A percentile compares a stretch with the other conserved stretches of the same genome.
phyloP scores from a whole-genome alignment of 805 yeast genomes.

The Pichia pseudocactophila region DNA sequence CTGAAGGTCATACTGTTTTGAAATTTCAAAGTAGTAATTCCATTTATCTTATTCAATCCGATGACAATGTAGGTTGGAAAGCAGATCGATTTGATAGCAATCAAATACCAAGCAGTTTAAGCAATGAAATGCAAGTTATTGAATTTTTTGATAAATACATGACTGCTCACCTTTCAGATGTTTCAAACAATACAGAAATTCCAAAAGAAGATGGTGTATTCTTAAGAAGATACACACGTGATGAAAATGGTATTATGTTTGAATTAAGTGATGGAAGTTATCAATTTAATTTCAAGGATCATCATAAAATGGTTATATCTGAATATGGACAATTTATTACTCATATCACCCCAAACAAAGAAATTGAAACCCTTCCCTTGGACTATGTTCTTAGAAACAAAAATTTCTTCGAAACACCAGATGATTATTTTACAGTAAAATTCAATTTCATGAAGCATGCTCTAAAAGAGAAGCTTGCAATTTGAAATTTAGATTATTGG shows the following conservation, averaged over 20 bases:
- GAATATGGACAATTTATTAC: constrained; percentile 69
- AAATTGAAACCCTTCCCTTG: constrained; percentile 57
- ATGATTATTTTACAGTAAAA: constrained; percentile 38
- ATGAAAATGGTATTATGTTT: constrained; percentile 78
- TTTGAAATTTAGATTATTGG: constrained; percentile 9
- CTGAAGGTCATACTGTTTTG: constrained; percentile 74
- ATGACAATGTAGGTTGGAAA: constrained; percentile 43
- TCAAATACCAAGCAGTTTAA: constrained; percentile 38
- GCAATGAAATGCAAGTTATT: constrained; percentile 74
- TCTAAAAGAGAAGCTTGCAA: constrained; percentile 33
- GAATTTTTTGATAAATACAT: constrained; percentile 85
- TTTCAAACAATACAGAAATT: constrained; percentile 44
- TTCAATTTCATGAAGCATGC: constrained; percentile 58
- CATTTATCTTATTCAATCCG: constrained; percentile 54
- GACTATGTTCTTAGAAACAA: constrained; percentile 40
- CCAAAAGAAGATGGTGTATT: constrained; percentile 40
- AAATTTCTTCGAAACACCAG: constrained; percentile 33
- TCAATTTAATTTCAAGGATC: constrained; percentile 94
- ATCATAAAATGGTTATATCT: constrained; percentile 77
- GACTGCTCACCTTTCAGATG: constrained; percentile 82
- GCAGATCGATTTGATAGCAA: constrained; percentile 38
- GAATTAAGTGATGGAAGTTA: constrained; percentile 85
- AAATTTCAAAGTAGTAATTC: constrained; percentile 56
- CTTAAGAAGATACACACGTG: constrained; percentile 75
- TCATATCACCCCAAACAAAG: constrained; percentile 70